Conservation (phyloP, 345 rosid genomes). For the rapeseed (Brassica napus) region DNA sequence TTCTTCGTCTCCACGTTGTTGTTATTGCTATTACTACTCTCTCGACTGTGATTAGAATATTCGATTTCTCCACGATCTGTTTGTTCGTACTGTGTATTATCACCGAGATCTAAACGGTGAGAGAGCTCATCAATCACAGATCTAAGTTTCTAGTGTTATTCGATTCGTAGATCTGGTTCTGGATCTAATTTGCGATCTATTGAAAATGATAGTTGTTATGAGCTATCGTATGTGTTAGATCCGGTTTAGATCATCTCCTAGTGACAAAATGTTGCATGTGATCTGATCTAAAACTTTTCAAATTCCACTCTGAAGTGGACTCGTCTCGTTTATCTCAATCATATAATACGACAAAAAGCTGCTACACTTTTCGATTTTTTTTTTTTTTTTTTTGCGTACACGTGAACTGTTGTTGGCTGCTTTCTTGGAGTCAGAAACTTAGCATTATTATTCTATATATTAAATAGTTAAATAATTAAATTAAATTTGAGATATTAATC, state of each 20-base stretch:
- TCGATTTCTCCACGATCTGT: neutral
- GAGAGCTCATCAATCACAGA: conserved; percentile 13
- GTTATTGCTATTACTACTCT: neutral
- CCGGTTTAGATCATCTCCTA: neutral
- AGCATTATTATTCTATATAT: neutral
- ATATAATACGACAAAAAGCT: conserved; percentile 11
- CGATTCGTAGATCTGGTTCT: conserved; percentile 22
- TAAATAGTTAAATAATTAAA: neutral
- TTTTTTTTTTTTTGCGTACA: neutral
- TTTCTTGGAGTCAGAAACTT: conserved; percentile 22
- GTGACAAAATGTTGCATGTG: neutral
- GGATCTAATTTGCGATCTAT: conserved; percentile 32
- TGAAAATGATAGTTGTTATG: conserved; percentile 10
- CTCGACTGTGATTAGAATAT: neutral
- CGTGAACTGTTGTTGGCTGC: neutral
- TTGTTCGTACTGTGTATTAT: neutral
- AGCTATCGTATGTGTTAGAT: neutral
- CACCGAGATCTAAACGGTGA: conserved; percentile 2
- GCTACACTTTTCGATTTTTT: neutral
- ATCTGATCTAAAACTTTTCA: neutral
- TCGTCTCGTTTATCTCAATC: neutral
- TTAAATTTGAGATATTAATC: conserved; percentile 1
- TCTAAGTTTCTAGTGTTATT: conserved; percentile 20
- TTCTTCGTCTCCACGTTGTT: neutral
- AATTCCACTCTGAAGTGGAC: neutral